phyloP scores from a whole-genome alignment of 495 filamentous ascomycete species.

The Alectoria sarmentosa region DNA sequence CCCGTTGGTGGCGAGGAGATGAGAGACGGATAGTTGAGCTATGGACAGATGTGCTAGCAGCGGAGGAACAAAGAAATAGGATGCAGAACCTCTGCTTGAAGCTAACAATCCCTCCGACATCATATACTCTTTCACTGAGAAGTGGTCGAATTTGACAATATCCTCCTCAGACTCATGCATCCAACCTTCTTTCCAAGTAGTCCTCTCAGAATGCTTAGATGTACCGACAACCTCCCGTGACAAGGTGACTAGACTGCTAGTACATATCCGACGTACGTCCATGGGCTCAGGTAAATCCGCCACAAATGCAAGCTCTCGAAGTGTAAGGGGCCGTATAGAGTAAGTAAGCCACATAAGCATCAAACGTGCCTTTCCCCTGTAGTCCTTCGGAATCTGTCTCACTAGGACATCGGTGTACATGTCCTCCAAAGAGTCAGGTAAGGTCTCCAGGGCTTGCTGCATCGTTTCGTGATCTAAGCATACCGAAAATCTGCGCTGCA shows the following conservation, averaged over 20 bases:
- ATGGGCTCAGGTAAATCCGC: background rate
- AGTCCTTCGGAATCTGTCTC: background rate
- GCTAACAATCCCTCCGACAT: background rate
- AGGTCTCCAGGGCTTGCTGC: background rate
- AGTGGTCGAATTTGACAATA: constrained; percentile 4
- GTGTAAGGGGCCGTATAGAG: constrained; percentile 1
- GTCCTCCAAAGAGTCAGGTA: background rate
- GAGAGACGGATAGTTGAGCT: background rate
- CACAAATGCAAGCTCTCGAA: constrained; percentile 3
- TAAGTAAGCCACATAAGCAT: constrained; percentile 6
- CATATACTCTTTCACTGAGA: constrained; percentile 7
- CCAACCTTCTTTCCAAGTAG: too few species aligned
- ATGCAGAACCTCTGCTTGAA: background rate
- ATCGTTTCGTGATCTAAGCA: background rate
- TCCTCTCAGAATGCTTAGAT: background rate
- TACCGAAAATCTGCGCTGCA: background rate
- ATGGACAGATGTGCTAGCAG: background rate
- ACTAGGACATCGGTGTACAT: background rate
- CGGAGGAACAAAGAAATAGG: background rate
- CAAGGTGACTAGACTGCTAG: constrained; percentile 3
- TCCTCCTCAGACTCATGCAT: too few species aligned
- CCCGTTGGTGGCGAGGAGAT: background rate
- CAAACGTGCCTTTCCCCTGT: background rate
- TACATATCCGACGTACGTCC: constrained; percentile 5
- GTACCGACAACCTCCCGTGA: background rate